Evolutionary conservation across 2,329 filamentous ascomycete genomes (phyloP).

Genomic region (Fusarium udum): DNA sequence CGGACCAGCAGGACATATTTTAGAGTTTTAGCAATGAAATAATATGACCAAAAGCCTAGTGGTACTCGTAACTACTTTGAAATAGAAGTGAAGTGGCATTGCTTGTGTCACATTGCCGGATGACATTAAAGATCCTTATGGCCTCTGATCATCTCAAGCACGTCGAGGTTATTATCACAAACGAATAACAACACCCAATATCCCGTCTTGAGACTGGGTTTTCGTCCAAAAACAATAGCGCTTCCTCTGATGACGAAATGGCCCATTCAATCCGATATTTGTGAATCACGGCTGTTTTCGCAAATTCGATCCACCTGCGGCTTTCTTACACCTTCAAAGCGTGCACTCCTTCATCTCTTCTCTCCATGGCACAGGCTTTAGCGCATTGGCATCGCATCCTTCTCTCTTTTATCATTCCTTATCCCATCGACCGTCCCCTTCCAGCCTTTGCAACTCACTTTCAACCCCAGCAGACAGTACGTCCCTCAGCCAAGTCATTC

Average conservation of each 20-base stretch:
- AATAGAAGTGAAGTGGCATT: too few relatives aligned
- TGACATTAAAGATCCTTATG: fast-evolving
- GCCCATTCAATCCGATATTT: fast-evolving
- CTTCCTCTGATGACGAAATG: fast-evolving
- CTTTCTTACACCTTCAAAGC: background rate
- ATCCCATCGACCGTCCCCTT: background rate
- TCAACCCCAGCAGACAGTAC: fast-evolving
- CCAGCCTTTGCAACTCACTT: background rate
- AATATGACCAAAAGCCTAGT: fast-evolving
- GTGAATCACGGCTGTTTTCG: background rate
- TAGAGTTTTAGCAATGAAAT: background rate
- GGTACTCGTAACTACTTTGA: too few relatives aligned
- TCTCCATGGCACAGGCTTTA: background rate
- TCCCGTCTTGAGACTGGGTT: fast-evolving
- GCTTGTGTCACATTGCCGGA: fast-evolving
- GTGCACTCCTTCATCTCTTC: background rate
- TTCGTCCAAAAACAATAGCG: fast-evolving
- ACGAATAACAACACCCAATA: too few relatives aligned
- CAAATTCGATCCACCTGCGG: fast-evolving
- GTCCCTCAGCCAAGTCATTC: background rate
- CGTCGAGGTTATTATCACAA: too few relatives aligned
- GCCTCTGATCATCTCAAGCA: background rate
- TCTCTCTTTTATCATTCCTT: background rate
- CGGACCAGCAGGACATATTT: fast-evolving
- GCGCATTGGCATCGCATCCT: background rate